phyloP scores from a whole-genome alignment of 1,139 yeast genomes.

The Suhomyces bokatorum region DNA sequence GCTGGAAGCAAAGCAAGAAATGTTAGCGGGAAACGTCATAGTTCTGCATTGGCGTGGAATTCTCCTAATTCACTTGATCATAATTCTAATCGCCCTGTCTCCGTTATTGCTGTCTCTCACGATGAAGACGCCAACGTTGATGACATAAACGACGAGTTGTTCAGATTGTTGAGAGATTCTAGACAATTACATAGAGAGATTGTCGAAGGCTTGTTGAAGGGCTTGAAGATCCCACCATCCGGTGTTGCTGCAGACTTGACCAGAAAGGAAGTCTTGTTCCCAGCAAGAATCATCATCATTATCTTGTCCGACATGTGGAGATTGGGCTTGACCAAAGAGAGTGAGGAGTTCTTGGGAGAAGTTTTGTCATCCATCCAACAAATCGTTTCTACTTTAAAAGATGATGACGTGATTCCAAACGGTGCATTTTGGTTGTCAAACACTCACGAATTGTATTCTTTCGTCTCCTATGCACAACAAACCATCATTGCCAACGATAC shows the following conservation, averaged over 20 bases:
- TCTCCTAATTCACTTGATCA: conserved; percentile 33
- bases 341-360: conserved; percentile 89
- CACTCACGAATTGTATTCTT: conserved; percentile 92
- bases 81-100: conserved; percentile 51
- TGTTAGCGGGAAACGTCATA: conserved; percentile 39
- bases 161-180: conserved; percentile 74
- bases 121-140: conserved; percentile 60
- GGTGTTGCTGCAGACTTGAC: conserved; percentile 81
- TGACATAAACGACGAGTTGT: conserved; percentile 72
- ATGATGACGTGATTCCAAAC: conserved; percentile 84
- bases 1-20: conserved; percentile 28
- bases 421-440: conserved; percentile 99
- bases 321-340: conserved; percentile 86
- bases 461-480: conserved; percentile 89
- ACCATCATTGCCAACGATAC: conserved; percentile 84
- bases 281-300: conserved; percentile 91
- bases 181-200: conserved; percentile 80
- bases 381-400: conserved; percentile 67
- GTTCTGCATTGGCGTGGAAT: conserved; percentile 43
- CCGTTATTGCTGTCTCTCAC: conserved; percentile 57
- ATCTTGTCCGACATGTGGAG: conserved; percentile 98
- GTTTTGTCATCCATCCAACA: conserved; percentile 86
- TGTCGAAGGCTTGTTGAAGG: conserved; percentile 82
- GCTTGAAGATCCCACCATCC: conserved; percentile 84
- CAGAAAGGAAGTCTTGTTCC: conserved; percentile 91